Percentiles rank a stretch among this genome's conserved stretches.
Evolutionary conservation across 345 rosid species (phyloP).

Genomic region (Salix exigua): DNA sequence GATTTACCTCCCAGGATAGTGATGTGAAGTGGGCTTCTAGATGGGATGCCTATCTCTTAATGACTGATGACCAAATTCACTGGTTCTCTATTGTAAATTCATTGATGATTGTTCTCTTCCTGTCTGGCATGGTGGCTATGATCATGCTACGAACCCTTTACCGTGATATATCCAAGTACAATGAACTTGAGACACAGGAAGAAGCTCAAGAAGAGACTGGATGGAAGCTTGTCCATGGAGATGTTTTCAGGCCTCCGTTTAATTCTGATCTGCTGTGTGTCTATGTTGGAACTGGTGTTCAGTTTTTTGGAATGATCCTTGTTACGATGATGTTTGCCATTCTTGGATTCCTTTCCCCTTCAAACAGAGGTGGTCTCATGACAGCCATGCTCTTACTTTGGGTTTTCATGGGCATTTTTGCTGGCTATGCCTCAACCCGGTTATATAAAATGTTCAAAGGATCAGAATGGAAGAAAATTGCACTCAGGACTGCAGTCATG

Average conservation of each 20-base stretch:
- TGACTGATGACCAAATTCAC: constrained; percentile 77
- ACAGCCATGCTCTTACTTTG: constrained; percentile 78
- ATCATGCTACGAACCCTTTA: constrained; percentile 74
- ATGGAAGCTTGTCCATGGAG: constrained; percentile 80
- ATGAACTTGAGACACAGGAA: constrained; percentile 77
- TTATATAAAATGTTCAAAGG: constrained; percentile 77
- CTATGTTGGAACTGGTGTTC: constrained; percentile 73
- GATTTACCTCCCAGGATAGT: constrained; percentile 47
- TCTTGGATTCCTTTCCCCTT: constrained; percentile 75
- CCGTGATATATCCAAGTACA: constrained; percentile 78
- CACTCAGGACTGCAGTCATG: constrained; percentile 65
- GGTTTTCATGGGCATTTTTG: constrained; percentile 83
- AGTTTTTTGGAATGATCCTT: constrained; percentile 68
- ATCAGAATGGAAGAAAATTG: constrained; percentile 68
- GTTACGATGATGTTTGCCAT: constrained; percentile 75
- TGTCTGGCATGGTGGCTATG: constrained; percentile 86
- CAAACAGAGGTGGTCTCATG: constrained; percentile 84
- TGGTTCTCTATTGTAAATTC: constrained; percentile 85
- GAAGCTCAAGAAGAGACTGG: constrained; percentile 92
- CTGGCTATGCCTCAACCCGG: constrained; percentile 61
- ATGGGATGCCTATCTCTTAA: constrained; percentile 83
- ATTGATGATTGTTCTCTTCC: constrained; percentile 76
- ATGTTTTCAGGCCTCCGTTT: constrained; percentile 72
- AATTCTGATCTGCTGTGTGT: constrained; percentile 64
- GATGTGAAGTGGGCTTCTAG: constrained; percentile 88